Percentiles rank a stretch among this genome's conserved stretches.
These are phyloP conservation scores for Gastroboletus turbinatus DNA, from an alignment of 1,284 basidiomycete genomes.

Conservation along the genomic window DNA sequence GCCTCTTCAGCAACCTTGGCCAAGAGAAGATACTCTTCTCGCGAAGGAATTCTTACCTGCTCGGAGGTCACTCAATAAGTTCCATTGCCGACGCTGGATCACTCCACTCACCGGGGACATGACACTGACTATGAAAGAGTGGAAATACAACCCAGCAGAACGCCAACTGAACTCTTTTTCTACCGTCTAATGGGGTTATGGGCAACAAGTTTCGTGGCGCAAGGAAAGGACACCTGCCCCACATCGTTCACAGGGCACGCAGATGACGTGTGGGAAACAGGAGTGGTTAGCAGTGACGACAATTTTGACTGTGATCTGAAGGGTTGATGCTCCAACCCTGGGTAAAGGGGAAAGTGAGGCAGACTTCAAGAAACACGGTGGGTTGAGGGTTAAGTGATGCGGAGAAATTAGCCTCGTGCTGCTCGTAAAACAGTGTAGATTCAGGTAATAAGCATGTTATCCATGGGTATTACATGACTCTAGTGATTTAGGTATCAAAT, in stretches of 20 bases:
- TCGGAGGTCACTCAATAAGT: constrained; percentile 2
- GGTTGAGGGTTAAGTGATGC: constrained; percentile 29
- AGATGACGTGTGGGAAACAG: constrained; percentile 10
- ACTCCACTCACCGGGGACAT: constrained; percentile 36
- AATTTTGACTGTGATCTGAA: constrained; percentile 4
- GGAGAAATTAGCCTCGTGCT: constrained; percentile 17
- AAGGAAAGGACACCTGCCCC: constrained; percentile 10
- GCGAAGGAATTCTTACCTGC: constrained; percentile 33
- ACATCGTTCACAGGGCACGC: constrained; percentile 15
- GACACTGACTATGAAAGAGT: constrained; percentile 9
- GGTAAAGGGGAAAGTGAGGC: constrained; percentile 27
- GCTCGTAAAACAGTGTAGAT: constrained; percentile 2
- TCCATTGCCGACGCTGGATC: not conserved
- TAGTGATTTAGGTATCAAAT: not conserved
- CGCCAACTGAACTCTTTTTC: constrained; percentile 29
- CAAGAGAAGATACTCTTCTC: constrained; percentile 47
- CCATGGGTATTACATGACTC: constrained; percentile 1
- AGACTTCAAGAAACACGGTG: constrained; percentile 17
- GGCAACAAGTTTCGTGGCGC: constrained; percentile 25
- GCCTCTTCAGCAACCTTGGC: constrained; percentile 69
- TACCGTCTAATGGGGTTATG: constrained; percentile 30
- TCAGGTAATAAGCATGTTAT: constrained; percentile 1
- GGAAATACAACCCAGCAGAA: constrained; percentile 7
- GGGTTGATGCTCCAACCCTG: constrained; percentile 23
- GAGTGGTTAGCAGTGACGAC: constrained; percentile 2